Base-by-base conservation (phyloP, 257 asterid genomes). In the Vinca minor region DNA sequence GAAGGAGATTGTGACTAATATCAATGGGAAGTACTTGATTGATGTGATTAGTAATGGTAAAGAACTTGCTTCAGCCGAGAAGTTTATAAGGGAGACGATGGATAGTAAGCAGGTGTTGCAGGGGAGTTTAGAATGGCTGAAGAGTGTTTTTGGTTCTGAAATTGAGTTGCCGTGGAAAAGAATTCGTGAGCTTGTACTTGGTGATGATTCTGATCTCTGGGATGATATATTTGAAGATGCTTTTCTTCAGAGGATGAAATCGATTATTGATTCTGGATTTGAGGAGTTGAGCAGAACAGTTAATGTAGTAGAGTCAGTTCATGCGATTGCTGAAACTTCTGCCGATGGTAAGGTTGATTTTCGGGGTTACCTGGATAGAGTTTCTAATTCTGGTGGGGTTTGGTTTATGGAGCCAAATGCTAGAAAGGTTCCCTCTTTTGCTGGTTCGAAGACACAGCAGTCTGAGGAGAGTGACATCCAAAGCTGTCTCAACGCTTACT, bases 41-140 rank as follows among this genome's bases (percentile, higher is more conserved):
- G 94, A 85, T 80, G 96, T 81, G 53, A 81, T 93, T 69, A 78
- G 75, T 48, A 85, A 89, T 72, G 99, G 99, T 62, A 79, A 78
- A 63, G 97, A 87, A 76, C 96, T 93, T 80, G 84, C 92, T 61
- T 77, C 83, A 48, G 99, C 99, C 59, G 99, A 93, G 76, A 85
- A 82, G 76, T 70, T 84, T 81, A 87, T 93, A 70, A 79, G 94
- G 77, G 96, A 89, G 75, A 93, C 99, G 47, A 85, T 87, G 94
- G 95, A 87, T 47, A 81, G 86, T 73, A 93, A 89, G 67, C 95
- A 87, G 77, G 95, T 89, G 12, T 76, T 93, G 71, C 95, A 86
- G 76, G 96, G 97, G 59, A 93, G 99, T 74, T 79, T 93, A 71
- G 99, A 89, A 80, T 93, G 97, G 99, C 89, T 93, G 73, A 89